Base-by-base conservation (phyloP, 148 eudicot genomes). In the Vaccinium corymbosum region DNA sequence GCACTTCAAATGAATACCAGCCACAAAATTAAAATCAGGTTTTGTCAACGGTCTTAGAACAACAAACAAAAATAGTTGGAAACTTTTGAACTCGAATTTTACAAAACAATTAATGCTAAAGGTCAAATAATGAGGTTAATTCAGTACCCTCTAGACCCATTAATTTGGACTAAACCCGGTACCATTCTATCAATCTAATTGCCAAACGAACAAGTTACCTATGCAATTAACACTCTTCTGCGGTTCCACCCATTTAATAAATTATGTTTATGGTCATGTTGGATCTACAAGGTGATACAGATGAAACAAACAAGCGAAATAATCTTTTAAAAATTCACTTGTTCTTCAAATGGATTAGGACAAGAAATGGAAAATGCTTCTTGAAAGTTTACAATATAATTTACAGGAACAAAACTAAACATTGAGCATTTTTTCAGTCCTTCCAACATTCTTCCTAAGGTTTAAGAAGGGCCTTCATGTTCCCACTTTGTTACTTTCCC, bases 1-100 rank as follows among this genome's bases (percentile, higher is more conserved):
- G 83, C 90, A 93, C 98, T 95, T 75, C 83, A 91, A 52, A 57
- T 68, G 66, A 78, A 87, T 27, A 86, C n/a, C 75, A 76, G 14
- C 53, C 49, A 84, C 6, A 82, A 57, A 7, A 70, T 79, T 46
- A 80, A 73, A 27, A 57, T 48, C 71, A 79, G 76, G 2, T 22
- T 52, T 66, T 6, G 66, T 38, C 8, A 15, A 51, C 1, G 0
- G 12, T 70, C 13, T 6, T 48, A 14, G 9, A 66, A 17, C 9
- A 8, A 55, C 32, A 51, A 62, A 48, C 7, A 81, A 81, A 68
- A n/a, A 50, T 50, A 49, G 35, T 25, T 66, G 25, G 76, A 20
- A 64, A 81, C 25, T 17, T 68, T 46, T 11, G 4, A 35, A 64
- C 6, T 46, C 22, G 1, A 68, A 46, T 48, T 10, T 22, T 25